Evolutionary conservation across 768 basidiomycete species (phyloP), one percentile per base, ranked within the genome.

Genomic region (Lentinus tigrinus): DNA sequence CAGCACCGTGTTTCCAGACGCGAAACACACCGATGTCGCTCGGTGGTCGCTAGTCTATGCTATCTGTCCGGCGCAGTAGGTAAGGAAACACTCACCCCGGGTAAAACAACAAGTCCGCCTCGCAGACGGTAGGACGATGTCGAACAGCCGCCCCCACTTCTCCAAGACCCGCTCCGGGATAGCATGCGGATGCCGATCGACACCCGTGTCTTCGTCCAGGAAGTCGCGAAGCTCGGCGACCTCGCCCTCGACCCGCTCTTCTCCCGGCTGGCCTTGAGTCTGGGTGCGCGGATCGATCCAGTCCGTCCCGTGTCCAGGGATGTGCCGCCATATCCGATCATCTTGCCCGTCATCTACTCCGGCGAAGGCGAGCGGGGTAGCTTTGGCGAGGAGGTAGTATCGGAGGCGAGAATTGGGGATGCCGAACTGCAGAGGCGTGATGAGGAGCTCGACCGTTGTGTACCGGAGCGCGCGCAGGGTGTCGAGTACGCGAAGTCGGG

Each of bases 351-450:
- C 36, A 58, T 54, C 36, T 66, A 67, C 31, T 36, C 67, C 49
- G 6, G 66, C 49, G 62, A 84, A 85, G 17, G 55, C 24, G 6
- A 78, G 65, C 6, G 82, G 77, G 16, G 62, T 58, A 34, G 71
- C 71, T 63, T 83, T 88, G 10, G 90, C 91, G 0, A 93, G 80
- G 19, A 91, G 76, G 63, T 93, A 93, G 67, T 93, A 93, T 24
- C 91, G 81, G 58, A 90, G 73, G 21, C 91, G 84, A 19, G 91
- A 93, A 66, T 93, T 93, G 8, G 91, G 91, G 16, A 91, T 83
- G 17, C 87, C 84, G 60, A 88, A 90, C 68, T 92, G 90, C 5
- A 90, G 70, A 0, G 91, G 91, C 24, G 85, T 91, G 48, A 93
- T 71, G 10, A 89, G 73, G 23, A 90, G 75, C 70, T 93, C 90